These are phyloP conservation scores for Pythium scleroteichum DNA, from an alignment of 352 stramenopile species.

Conservation along the genomic window DNA sequence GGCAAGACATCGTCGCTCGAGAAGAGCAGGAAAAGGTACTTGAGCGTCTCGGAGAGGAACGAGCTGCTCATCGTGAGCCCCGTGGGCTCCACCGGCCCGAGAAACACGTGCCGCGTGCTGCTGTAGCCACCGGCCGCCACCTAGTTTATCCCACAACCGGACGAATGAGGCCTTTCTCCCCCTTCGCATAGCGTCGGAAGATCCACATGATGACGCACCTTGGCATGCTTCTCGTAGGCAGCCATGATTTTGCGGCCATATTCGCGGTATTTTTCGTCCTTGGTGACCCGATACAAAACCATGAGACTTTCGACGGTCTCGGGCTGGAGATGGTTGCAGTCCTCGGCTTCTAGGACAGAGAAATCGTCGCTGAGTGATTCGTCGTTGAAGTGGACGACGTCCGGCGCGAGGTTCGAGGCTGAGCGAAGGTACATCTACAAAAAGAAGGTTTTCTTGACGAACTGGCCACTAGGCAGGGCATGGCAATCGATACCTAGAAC, in stretches of 20 bases:
- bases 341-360: conserved; percentile 33
- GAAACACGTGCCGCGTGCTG: conserved; percentile 56
- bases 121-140: conserved; percentile 63
- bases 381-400: conserved; percentile 61
- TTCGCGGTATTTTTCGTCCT: conserved; percentile 75
- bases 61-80: conserved; percentile 80
- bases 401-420: conserved; percentile 61
- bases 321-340: conserved; percentile 77
- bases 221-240: conserved; percentile 68
- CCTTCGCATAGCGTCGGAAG: conserved; percentile 1
- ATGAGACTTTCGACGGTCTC: conserved; percentile 91
- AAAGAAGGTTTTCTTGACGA: neutral
- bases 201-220: conserved; percentile 29
- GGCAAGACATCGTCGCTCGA: conserved; percentile 64
- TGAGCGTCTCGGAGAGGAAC: conserved; percentile 92
- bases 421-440: conserved; percentile 72
- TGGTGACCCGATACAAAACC: conserved; percentile 86
- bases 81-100: conserved; percentile 29
- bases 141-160: conserved; percentile 20
- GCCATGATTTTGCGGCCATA: conserved; percentile 82
- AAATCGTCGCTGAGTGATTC: conserved; percentile 15
- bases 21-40: conserved; percentile 92
- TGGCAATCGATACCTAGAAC: neutral
- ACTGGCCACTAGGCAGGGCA: neutral
- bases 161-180: conserved; percentile 9